Evolutionary conservation across 345 rosid species (phyloP).

Genomic region (Physaria fendleri): DNA sequence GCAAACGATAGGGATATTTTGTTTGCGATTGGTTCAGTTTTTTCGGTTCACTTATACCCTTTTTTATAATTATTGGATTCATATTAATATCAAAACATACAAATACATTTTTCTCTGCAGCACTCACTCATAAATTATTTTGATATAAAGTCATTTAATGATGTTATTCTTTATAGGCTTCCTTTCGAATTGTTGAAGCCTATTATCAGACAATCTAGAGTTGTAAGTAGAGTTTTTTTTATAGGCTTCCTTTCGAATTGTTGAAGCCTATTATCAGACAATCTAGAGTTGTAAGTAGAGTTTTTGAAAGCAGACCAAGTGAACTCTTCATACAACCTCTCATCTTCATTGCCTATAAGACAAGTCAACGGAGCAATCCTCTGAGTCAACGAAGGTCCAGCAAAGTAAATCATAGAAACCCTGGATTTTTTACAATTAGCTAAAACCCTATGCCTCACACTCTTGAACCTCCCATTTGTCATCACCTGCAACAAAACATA

Average conservation of each 20-base stretch:
- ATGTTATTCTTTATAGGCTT: constrained; percentile 9
- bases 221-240: constrained; percentile 45
- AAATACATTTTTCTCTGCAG: too few species aligned
- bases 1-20: too few species aligned
- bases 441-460: constrained; percentile 83
- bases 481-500: constrained; percentile 40
- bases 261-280: constrained; percentile 62
- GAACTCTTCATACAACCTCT: constrained; percentile 63
- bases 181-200: constrained; percentile 51
- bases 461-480: constrained; percentile 87
- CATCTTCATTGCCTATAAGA: constrained; percentile 46
- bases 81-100: too few species aligned
- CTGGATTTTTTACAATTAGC: constrained; percentile 51
- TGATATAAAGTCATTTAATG: too few species aligned
- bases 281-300: constrained; percentile 52
- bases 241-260: constrained; percentile 38
- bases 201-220: constrained; percentile 55
- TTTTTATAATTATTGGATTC: too few species aligned
- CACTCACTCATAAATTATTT: too few species aligned
- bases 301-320: constrained; percentile 84
- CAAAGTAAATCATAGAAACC: constrained; percentile 80
- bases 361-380: constrained; percentile 53
- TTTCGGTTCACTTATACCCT: too few species aligned
- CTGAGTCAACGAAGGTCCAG: constrained; percentile 69
- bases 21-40: too few species aligned